Evolutionary conservation across 495 filamentous ascomycete species (phyloP), one percentile per base, ranked within the genome.

Genomic region (Daldinia caldariorum): DNA sequence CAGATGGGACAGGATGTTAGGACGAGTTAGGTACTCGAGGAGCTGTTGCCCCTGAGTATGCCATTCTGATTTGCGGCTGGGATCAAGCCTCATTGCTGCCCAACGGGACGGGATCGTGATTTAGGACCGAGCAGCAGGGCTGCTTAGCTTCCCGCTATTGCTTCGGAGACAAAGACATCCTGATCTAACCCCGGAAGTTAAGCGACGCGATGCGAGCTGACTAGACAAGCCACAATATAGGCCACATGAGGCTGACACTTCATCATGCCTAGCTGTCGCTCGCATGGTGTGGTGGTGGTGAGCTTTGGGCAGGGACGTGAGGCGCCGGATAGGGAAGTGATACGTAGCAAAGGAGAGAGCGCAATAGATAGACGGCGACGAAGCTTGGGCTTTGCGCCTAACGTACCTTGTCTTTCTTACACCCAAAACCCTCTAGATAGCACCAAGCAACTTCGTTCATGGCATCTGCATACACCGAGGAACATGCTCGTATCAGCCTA

Each of bases 391-490:
- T 67, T 71, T 60, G 67, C 71, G 75, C 73, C 72, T 75, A 61
- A 89, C 92, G 77, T 82, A 97, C 95, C 91, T 96, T 97, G 81
- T 98, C 93, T 79, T 98, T 99, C 79, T 92, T 93, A 63, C 91
- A 92, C 26, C 95, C 95, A 79, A 96, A 97, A 12, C 95, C 95
- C 74, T 97, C 91, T 18, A 94, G 78, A 83, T 96, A 98, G 80
- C 96, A 99, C 93, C 94, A 96, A 26, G 90, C 95, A 70, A 90
- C 90, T 78, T 97, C 94, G 77, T 97, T 97, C 94, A 97, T 97
- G 50, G 94, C 96, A 83, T 99, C 95, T 86, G 70, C 58, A 53
- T 58, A 58, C 61, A 68, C 64, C 64, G 70, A 69, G 55, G 45
- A 55, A 58, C 9, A 72, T 72, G 53, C 61, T 57, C 61, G 26